A percentile compares a stretch with the other conserved stretches of the same genome.
These are phyloP conservation scores for Podospora didyma DNA, from an alignment of 495 filamentous ascomycete species.

Conservation along the genomic window DNA sequence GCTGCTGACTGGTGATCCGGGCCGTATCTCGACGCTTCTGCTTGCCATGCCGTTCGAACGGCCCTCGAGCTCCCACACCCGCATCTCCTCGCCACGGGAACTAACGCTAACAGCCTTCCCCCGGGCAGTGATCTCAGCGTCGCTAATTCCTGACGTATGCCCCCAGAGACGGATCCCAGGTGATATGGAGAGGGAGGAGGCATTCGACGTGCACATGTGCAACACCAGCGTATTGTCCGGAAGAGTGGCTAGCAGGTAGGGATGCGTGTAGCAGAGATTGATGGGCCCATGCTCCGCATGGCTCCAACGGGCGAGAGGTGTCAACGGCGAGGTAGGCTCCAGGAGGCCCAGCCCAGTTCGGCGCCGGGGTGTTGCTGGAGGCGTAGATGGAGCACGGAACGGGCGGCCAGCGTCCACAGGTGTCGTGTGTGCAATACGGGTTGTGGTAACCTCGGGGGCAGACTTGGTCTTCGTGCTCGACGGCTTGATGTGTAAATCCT, in stretches of 20 bases:
- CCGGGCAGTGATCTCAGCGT: constrained; percentile 77
- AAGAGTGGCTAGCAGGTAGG: constrained; percentile 84
- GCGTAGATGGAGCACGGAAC: constrained; percentile 12
- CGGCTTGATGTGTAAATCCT: constrained; percentile 67
- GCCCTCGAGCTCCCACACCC: constrained; percentile 92
- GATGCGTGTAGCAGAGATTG: constrained; percentile 81
- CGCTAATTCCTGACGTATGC: constrained; percentile 86
- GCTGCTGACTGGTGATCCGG: constrained; percentile 25
- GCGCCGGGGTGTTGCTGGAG: constrained; percentile 17
- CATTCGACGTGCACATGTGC: constrained; percentile 75
- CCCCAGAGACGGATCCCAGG: constrained; percentile 81
- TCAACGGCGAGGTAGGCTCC: constrained; percentile 4
- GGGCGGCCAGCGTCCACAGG: constrained; percentile 21
- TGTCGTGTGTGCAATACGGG: constrained; percentile 39
- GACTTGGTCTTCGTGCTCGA: constrained; percentile 19
- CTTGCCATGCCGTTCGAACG: constrained; percentile 41
- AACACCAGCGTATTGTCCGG: constrained; percentile 90
- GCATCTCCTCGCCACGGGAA: constrained; percentile 74
- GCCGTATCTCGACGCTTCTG: constrained; percentile 38
- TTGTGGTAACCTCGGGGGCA: constrained; percentile 43
- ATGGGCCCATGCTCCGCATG: constrained; percentile 51
- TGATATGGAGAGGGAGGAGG: constrained; percentile 62
- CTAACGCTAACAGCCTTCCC: constrained; percentile 92
- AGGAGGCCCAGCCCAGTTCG: background rate
- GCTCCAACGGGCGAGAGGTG: background rate